These are phyloP conservation scores for Gastrodia elata DNA, from an alignment of 106 monocot species.

Conservation along the genomic window DNA sequence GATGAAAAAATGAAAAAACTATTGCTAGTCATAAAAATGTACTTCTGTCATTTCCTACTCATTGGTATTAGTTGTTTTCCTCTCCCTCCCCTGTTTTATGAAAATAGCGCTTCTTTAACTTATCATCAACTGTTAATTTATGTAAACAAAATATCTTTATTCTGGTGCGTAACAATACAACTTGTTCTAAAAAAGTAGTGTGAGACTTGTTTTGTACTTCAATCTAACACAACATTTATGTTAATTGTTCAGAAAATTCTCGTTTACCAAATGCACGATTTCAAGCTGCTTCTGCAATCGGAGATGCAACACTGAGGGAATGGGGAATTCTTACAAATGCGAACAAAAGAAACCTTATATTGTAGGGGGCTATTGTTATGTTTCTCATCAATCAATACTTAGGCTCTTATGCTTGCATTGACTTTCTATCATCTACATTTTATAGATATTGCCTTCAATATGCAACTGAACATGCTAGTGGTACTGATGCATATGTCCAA, in stretches of 20 bases:
- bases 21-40: background rate
- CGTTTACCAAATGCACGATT: constrained; percentile 54
- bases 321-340: constrained; percentile 66
- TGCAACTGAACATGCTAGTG: constrained; percentile 58
- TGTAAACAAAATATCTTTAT: background rate
- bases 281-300: constrained; percentile 63
- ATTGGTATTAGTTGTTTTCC: background rate
- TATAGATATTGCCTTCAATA: constrained; percentile 75
- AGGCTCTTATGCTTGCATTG: background rate
- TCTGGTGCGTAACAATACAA: background rate
- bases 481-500: constrained; percentile 73
- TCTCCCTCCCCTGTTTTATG: background rate
- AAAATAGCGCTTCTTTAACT: background rate
- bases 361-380: constrained; percentile 29
- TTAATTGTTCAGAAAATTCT: constrained; percentile 44
- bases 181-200: background rate
- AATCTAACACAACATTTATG: background rate
- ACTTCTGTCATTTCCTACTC: background rate
- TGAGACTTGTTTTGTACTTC: background rate
- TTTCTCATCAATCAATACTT: background rate
- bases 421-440: background rate
- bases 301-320: constrained; percentile 68
- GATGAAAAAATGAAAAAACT: background rate
- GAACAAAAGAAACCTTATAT: constrained; percentile 59
- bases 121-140: background rate